phyloP scores from a whole-genome alignment of 2,329 filamentous ascomycete species.

The Cadophora sp. region DNA sequence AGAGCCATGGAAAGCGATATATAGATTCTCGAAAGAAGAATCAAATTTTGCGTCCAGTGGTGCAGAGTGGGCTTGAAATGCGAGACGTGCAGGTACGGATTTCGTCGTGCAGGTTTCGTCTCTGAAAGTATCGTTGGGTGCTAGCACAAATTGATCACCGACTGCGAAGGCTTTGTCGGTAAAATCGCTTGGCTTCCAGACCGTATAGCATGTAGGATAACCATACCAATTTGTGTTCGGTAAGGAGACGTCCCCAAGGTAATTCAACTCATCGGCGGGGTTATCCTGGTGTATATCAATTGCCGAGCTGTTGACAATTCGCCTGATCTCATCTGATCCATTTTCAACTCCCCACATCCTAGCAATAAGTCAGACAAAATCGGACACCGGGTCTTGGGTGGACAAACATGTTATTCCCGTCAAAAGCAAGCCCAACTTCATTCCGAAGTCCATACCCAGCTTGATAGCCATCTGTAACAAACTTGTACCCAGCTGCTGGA shows the following conservation, averaged over 20 bases:
- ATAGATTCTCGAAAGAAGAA: constrained; percentile 25
- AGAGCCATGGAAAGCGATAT: constrained; percentile 33
- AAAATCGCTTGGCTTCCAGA: constrained; percentile 31
- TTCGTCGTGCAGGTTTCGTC: constrained; percentile 28
- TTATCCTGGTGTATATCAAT: constrained; percentile 32
- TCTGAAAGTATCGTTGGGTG: constrained; percentile 31
- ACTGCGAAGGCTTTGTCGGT: constrained; percentile 24
- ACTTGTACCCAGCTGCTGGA: constrained; percentile 30
- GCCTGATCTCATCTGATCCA: constrained; percentile 23
- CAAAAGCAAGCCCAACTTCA: constrained; percentile 32
- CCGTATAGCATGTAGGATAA: constrained; percentile 33
- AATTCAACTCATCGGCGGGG: constrained; percentile 33
- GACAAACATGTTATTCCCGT: constrained; percentile 30
- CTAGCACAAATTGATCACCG: constrained; percentile 32
- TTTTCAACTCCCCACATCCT: constrained; percentile 30
- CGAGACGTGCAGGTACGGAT: constrained; percentile 24
- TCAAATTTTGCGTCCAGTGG: constrained; percentile 34
- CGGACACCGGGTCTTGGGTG: too few relatives aligned
- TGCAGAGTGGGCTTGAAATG: constrained; percentile 34
- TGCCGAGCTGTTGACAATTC: constrained; percentile 22
- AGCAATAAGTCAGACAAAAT: constrained; percentile 10
- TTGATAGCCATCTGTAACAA: constrained; percentile 27
- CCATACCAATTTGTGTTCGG: constrained; percentile 32
- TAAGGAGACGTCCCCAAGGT: constrained; percentile 30
- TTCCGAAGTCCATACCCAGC: constrained; percentile 34